A percentile compares a stretch with the other conserved stretches of the same genome.
Evolutionary conservation across 2,329 filamentous ascomycete genomes (phyloP).

Genomic region (Canariomyces notabilis): DNA sequence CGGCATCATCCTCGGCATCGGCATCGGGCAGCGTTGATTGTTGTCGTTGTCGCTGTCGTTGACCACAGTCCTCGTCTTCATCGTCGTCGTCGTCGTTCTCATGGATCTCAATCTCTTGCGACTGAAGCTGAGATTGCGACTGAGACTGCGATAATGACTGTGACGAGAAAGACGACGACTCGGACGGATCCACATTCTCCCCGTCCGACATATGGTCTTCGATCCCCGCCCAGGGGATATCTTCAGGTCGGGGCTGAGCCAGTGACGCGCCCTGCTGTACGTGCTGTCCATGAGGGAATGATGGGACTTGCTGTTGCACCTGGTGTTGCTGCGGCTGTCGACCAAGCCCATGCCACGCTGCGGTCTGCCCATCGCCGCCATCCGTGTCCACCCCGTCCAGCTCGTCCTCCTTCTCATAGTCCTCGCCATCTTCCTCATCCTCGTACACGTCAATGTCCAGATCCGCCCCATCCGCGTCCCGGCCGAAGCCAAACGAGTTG

Average conservation of each 20-base stretch:
- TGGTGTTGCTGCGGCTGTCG: slow-evolving; percentile 2
- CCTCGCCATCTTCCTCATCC: slow-evolving; percentile 29
- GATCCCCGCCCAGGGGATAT: slow-evolving; percentile 54
- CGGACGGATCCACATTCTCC: slow-evolving; percentile 51
- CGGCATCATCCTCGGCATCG: slow-evolving; percentile 29
- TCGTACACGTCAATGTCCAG: slow-evolving; percentile 29
- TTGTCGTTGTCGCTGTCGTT: neutral
- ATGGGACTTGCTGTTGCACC: slow-evolving; percentile 2
- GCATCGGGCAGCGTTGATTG: neutral
- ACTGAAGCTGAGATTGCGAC: slow-evolving; percentile 9
- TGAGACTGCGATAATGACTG: too few species aligned
- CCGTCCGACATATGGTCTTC: slow-evolving; percentile 46
- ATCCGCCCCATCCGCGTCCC: slow-evolving; percentile 26
- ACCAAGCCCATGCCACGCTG: slow-evolving; percentile 11
- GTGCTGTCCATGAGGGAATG: too few species aligned
- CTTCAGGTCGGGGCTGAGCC: slow-evolving; percentile 38
- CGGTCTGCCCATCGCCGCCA: slow-evolving; percentile 16
- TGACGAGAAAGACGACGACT: slow-evolving; percentile 26
- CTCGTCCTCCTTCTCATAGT: slow-evolving; percentile 27
- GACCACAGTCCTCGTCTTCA: slow-evolving; percentile 8
- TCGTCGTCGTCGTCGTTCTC: slow-evolving; percentile 15
- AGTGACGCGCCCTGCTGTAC: slow-evolving; percentile 21
- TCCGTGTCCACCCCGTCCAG: slow-evolving; percentile 27
- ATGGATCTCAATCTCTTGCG: slow-evolving; percentile 15
- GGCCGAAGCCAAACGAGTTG: slow-evolving; percentile 13